phyloP scores from a whole-genome alignment of 768 basidiomycete genomes.

The Lentinula edodes region DNA sequence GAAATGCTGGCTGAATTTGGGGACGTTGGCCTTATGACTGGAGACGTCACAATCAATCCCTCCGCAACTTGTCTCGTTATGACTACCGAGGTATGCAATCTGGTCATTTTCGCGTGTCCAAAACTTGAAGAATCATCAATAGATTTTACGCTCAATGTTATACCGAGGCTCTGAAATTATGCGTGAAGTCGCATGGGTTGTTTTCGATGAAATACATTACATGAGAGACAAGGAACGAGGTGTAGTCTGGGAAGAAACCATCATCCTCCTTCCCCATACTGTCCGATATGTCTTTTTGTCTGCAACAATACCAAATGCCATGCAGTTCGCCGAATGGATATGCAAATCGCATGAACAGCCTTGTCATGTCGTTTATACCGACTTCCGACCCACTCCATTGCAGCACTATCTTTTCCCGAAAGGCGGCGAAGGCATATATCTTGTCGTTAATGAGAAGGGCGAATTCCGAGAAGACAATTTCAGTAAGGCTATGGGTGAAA shows the following conservation, averaged over 20 bases:
- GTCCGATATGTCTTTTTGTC: constrained; percentile 99
- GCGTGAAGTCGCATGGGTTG: constrained; percentile 99
- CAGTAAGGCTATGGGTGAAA: constrained; percentile 92
- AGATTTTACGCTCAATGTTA: constrained; percentile 98
- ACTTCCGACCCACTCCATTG: constrained; percentile 95
- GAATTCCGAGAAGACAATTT: constrained; percentile 98
- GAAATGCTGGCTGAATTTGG: constrained; percentile 97
- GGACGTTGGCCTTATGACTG: constrained; percentile 98
- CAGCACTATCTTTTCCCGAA: constrained; percentile 98
- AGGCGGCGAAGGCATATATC: constrained; percentile 93
- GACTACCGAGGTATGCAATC: constrained; percentile 84
- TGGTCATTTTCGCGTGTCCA: not conserved
- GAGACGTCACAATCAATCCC: constrained; percentile 98
- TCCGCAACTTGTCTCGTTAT: constrained; percentile 96
- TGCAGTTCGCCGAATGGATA: constrained; percentile 99
- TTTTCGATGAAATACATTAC: constrained; percentile 99
- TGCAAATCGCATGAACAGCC: constrained; percentile 96
- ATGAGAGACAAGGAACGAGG: constrained; percentile 99
- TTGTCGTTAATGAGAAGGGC: constrained; percentile 98
- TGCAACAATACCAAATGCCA: constrained; percentile 97
- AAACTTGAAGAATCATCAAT: not conserved
- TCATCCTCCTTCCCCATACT: constrained; percentile 92
- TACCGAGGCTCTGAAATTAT: constrained; percentile 98
- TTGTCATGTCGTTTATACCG: constrained; percentile 98
- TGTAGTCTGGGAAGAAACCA: constrained; percentile 99